A percentile compares a stretch with the other conserved stretches of the same genome.
phyloP scores from a whole-genome alignment of 345 rosid species.

The Syzygium aromaticum region DNA sequence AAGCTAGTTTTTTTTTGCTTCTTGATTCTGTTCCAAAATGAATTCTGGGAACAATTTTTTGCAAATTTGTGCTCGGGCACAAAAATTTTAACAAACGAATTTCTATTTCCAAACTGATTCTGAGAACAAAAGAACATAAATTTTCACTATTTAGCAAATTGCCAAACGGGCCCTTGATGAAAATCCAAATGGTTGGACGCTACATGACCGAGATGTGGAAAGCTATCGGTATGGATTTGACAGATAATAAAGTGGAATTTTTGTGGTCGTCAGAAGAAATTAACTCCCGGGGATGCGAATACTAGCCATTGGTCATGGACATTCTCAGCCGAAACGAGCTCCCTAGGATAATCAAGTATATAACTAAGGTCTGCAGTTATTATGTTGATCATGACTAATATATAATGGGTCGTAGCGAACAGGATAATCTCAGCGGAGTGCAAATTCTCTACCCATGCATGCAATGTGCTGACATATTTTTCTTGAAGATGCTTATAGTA shows the following conservation, averaged over 20 bases:
- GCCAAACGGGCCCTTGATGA: slow-evolving; percentile 14
- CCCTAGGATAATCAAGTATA: slow-evolving; percentile 61
- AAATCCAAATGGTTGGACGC: slow-evolving; percentile 38
- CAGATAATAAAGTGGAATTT: not conserved
- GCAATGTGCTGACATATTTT: slow-evolving; percentile 90
- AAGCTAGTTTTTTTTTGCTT: too few species aligned
- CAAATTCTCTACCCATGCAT: slow-evolving; percentile 90
- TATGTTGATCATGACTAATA: not conserved
- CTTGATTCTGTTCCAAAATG: too few species aligned
- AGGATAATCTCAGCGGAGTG: slow-evolving; percentile 70
- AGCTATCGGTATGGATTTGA: not conserved
- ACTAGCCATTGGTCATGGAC: slow-evolving; percentile 96
- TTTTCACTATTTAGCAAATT: too few species aligned
- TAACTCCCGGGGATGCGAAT: slow-evolving; percentile 46
- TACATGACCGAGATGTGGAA: not conserved
- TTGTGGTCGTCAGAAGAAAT: slow-evolving; percentile 87
- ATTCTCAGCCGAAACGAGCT: slow-evolving; percentile 75
- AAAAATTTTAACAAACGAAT: too few species aligned
- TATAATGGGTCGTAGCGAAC: slow-evolving; percentile 82
- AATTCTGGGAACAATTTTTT: too few species aligned
- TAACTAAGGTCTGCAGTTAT: not conserved
- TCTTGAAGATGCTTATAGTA: slow-evolving; percentile 50
- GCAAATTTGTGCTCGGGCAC: too few species aligned
- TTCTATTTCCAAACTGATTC: too few species aligned
- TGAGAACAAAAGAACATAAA: too few species aligned